Evolutionary conservation across 2,329 filamentous ascomycete species (phyloP).

Genomic region (Cucurbitaria berberidis): DNA sequence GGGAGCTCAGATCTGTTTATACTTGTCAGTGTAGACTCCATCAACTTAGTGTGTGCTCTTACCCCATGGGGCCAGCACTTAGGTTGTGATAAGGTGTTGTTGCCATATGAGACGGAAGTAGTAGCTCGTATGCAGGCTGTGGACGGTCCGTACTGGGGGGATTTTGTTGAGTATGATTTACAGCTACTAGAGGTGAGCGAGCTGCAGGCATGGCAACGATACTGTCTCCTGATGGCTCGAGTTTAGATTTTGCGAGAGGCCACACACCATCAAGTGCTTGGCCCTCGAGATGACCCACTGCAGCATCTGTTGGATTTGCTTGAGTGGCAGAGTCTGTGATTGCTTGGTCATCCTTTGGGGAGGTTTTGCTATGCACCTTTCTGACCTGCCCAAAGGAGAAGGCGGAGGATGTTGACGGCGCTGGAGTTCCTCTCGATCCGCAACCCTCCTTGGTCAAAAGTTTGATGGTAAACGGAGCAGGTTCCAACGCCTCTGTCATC

Average conservation of each 20-base stretch:
- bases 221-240: neutral
- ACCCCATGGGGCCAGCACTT: neutral
- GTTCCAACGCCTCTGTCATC: neutral
- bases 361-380: neutral
- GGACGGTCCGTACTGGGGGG: neutral
- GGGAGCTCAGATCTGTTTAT: neutral
- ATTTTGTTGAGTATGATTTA: neutral
- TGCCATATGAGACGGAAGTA: neutral
- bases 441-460: neutral
- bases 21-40: neutral
- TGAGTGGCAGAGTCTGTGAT: neutral
- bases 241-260: neutral
- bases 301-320: neutral
- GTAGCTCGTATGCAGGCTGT: neutral
- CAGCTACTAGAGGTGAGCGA: neutral
- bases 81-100: neutral
- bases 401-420: neutral
- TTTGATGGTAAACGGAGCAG: neutral
- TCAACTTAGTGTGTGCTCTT: neutral
- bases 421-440: neutral
- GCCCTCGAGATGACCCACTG: neutral
- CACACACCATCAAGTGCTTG: neutral
- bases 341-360: neutral
- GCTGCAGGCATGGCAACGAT: neutral
- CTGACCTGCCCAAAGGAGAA: constrained; percentile 6